A percentile compares a stretch with the other conserved stretches of the same genome.
These are phyloP conservation scores for Seminavis robusta DNA, from an alignment of 108 stramenopile genomes.

Conservation along the genomic window DNA sequence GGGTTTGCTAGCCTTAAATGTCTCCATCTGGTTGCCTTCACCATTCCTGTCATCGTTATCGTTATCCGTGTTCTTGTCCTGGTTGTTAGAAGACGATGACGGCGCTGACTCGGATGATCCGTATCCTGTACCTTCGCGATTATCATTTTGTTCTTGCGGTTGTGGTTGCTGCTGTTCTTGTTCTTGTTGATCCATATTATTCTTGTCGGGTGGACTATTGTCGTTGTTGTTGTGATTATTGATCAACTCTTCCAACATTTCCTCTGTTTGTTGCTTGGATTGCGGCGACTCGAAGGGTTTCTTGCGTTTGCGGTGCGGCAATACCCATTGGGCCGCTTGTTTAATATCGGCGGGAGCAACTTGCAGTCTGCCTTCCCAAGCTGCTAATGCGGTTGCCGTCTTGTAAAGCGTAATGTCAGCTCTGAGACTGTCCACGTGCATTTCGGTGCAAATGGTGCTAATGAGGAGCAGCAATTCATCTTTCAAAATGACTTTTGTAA, in stretches of 20 bases:
- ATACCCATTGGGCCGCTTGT: conserved; percentile 11
- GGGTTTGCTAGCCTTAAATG: conserved; percentile 20
- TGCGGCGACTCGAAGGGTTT: conserved; percentile 4
- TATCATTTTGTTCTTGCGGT: not conserved
- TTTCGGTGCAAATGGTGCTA: conserved; percentile 9
- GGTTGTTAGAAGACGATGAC: not conserved
- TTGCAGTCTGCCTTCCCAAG: conserved; percentile 6
- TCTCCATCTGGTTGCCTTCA: conserved; percentile 4
- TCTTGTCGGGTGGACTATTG: not conserved
- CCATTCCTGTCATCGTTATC: conserved; percentile 1
- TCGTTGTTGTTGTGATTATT: conserved; percentile 2
- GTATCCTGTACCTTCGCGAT: not conserved
- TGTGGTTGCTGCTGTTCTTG: not conserved
- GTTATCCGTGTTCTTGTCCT: not conserved
- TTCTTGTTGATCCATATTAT: too few species aligned
- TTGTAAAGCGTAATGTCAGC: conserved; percentile 16
- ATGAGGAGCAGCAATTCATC: conserved; percentile 4
- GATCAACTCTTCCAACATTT: conserved; percentile 4
- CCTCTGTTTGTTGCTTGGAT: not conserved
- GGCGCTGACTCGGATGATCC: not conserved
- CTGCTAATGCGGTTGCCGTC: conserved; percentile 17
- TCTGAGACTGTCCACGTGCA: conserved; percentile 11
- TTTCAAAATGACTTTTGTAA: too few species aligned
- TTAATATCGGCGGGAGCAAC: conserved; percentile 7
- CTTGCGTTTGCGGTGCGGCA: conserved; percentile 3